Base-by-base conservation (phyloP, 2,329 filamentous ascomycete genomes). In the Nemania sp. region DNA sequence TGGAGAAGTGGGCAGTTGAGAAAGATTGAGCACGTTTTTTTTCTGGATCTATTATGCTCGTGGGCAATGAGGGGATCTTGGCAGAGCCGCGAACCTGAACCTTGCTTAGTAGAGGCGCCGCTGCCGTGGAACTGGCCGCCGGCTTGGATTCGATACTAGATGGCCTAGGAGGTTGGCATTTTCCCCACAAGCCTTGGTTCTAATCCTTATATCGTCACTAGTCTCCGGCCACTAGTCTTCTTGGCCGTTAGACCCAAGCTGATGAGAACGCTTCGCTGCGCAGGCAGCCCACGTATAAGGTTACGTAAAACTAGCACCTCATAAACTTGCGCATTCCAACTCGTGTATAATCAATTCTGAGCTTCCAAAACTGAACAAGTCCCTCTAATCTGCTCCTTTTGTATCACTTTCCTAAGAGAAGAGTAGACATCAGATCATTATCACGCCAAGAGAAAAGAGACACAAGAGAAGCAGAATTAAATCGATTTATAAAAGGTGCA, bases 11-110 rank as follows among this genome's bases (percentile, higher is more conserved):
- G 59, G 60, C 61, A 57, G 22, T 53, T 75, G 76, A 77, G 76
- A 75, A 74, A 49, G 64, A 76, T 76, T 77, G 76, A 77, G 76
- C 76, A 77, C 70, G 70, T 77, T 77, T 77, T 71, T 59, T 54
- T n/a, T n/a, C n/a, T n/a, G n/a, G 68, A 63, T 29, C 26, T 22
- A 26, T 55, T 54, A 22, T 47, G n/a, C 35, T 13, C 11, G 64
- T 66, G 61, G 57, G 62, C 27, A 62, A 56, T 67, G 70, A 67
- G 68, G 69, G 45, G 29, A 41, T 32, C 64, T 56, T 69, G 60
- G 64, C 63, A 26, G n/a, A 26, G 7, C 10, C 6, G 22, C 57
- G 26, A 38, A 49, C n/a, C 18, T 18, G 26, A 38, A 22, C 22
- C 49, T n/a, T 20, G 29, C 38, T 47, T 15, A 49, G 18, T 47